Evolutionary conservation across 768 basidiomycete species (phyloP).

Genomic region (Boletales sp.): DNA sequence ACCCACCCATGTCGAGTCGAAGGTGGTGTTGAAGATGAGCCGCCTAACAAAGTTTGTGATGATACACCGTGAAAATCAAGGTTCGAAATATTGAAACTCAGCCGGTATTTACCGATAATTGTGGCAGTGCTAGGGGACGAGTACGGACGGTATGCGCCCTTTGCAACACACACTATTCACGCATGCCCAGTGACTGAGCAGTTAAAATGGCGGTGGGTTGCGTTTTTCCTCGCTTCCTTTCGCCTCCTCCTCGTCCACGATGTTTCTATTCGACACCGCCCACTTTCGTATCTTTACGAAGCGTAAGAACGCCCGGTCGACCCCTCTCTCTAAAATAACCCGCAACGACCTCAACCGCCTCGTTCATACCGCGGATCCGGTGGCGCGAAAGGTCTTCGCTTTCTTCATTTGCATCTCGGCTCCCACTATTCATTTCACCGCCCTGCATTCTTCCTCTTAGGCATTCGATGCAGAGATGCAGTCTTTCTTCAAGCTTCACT

Average conservation of each 20-base stretch:
- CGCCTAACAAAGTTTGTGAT: constrained; percentile 46
- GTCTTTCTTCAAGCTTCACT: constrained; percentile 94
- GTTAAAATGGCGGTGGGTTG: constrained; percentile 18
- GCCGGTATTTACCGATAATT: constrained; percentile 17
- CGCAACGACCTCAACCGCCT: constrained; percentile 67
- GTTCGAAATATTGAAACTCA: constrained; percentile 33
- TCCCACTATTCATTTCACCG: constrained; percentile 24
- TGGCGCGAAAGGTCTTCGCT: constrained; percentile 50
- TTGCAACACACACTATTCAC: constrained; percentile 8
- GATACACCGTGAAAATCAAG: constrained; percentile 42
- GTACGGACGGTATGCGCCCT: constrained; percentile 1
- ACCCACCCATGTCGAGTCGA: constrained; percentile 67
- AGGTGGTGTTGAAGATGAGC: constrained; percentile 60
- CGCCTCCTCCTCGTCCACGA: constrained; percentile 19
- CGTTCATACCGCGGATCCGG: constrained; percentile 54
- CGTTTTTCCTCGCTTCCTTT: constrained; percentile 21
- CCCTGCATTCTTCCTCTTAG: constrained; percentile 18
- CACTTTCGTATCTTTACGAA: constrained; percentile 35
- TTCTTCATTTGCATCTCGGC: constrained; percentile 28
- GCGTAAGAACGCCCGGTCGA: constrained; percentile 42
- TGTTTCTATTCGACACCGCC: constrained; percentile 32
- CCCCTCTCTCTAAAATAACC: constrained; percentile 46
- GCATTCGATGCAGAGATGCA: constrained; percentile 93
- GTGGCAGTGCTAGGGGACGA: constrained; percentile 24
- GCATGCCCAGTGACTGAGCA: constrained; percentile 19